Evolutionary conservation across 2,329 filamentous ascomycete genomes (phyloP).

Genomic region (Aspergillus fructus): DNA sequence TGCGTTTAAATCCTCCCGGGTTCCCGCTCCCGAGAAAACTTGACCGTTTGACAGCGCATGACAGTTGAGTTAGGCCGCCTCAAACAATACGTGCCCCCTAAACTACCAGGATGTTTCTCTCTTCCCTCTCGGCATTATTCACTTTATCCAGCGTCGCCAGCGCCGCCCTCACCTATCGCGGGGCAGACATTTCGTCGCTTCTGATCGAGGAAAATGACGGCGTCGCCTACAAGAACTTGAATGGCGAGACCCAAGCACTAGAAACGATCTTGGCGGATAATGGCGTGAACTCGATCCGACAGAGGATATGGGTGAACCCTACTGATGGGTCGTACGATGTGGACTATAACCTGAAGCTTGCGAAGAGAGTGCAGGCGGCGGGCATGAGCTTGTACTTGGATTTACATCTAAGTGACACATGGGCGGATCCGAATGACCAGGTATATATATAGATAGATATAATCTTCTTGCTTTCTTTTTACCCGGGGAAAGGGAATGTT

Average conservation of each 20-base stretch:
- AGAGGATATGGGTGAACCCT: slow-evolving; percentile 71
- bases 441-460: slow-evolving; percentile 23
- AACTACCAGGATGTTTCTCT: not conserved
- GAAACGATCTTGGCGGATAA: slow-evolving; percentile 62
- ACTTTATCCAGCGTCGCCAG: slow-evolving; percentile 18
- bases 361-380: slow-evolving; percentile 61
- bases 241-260: slow-evolving; percentile 55
- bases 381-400: slow-evolving; percentile 63
- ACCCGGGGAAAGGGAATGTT: too few relatives aligned
- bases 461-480: not conserved
- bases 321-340: slow-evolving; percentile 65
- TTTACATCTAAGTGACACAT: slow-evolving; percentile 67
- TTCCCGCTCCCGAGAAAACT: too few relatives aligned
- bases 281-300: slow-evolving; percentile 69
- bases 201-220: slow-evolving; percentile 62
- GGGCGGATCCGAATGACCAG: slow-evolving; percentile 68
- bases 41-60: too few relatives aligned
- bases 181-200: slow-evolving; percentile 70
- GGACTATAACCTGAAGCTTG: slow-evolving; percentile 69
- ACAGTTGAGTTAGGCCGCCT: too few relatives aligned
- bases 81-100: too few relatives aligned
- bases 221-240: slow-evolving; percentile 58
- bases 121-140: slow-evolving; percentile 10
- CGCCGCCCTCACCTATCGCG: slow-evolving; percentile 60
- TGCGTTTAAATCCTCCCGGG: too few relatives aligned